These are phyloP conservation scores for Boletus rufocinnamomeus DNA, from an alignment of 768 basidiomycete genomes.

Conservation along the genomic window DNA sequence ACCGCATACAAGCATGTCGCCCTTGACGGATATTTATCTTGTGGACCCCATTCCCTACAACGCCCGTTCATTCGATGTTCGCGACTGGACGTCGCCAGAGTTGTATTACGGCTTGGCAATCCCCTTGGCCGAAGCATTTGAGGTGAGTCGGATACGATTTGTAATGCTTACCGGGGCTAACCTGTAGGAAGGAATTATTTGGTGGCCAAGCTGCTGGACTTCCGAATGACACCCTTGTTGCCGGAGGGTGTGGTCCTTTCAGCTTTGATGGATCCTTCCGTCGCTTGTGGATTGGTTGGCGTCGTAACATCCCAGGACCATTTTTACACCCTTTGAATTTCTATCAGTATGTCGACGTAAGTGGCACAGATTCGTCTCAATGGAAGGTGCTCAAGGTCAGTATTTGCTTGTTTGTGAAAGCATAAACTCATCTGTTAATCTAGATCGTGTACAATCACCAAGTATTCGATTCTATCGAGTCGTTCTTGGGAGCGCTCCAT, in stretches of 20 bases:
- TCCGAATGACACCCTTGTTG: slow-evolving; percentile 51
- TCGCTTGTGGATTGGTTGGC: slow-evolving; percentile 53
- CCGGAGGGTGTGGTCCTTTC: slow-evolving; percentile 50
- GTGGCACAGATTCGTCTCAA: slow-evolving; percentile 50
- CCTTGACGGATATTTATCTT: slow-evolving; percentile 54
- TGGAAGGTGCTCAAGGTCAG: slow-evolving; percentile 57
- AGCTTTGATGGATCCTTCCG: slow-evolving; percentile 64
- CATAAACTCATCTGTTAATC: not conserved
- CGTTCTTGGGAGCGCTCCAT: slow-evolving; percentile 54
- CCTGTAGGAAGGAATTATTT: slow-evolving; percentile 46
- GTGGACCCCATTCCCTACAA: slow-evolving; percentile 55
- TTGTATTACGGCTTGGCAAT: slow-evolving; percentile 38
- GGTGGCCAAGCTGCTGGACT: slow-evolving; percentile 45
- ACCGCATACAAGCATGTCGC: slow-evolving; percentile 40
- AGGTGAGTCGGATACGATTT: slow-evolving; percentile 33
- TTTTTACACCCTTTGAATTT: slow-evolving; percentile 58
- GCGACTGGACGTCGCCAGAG: slow-evolving; percentile 24
- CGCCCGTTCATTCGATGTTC: slow-evolving; percentile 42
- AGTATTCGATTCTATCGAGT: slow-evolving; percentile 48
- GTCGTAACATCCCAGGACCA: slow-evolving; percentile 49
- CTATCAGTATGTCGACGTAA: slow-evolving; percentile 58
- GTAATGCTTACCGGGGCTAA: not conserved
- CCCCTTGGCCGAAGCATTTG: slow-evolving; percentile 42
- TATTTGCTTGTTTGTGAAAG: not conserved
- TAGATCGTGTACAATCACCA: slow-evolving; percentile 63